Conservation (phyloP, 257 asterid genomes). For the Solanum habrochaites region DNA sequence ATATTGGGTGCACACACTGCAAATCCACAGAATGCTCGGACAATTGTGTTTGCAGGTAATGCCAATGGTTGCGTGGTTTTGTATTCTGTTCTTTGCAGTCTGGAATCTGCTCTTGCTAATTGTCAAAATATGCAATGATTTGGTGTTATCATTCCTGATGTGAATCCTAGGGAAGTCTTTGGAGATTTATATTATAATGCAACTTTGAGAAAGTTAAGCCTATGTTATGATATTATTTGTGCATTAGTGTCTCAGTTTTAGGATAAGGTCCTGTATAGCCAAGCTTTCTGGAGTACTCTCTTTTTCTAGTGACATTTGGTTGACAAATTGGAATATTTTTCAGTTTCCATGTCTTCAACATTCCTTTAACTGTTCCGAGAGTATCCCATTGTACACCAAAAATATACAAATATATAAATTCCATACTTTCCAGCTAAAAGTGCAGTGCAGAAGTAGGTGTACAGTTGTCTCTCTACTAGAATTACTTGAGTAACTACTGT, state of each 20-base stretch:
- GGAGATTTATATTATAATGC: neutral
- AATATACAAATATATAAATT: neutral
- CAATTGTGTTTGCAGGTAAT: constrained; percentile 85
- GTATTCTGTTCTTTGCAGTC: neutral
- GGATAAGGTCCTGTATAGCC: neutral
- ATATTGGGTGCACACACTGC: constrained; percentile 81
- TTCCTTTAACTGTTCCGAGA: neutral
- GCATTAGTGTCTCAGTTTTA: neutral
- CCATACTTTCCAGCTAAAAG: neutral
- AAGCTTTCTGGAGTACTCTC: neutral
- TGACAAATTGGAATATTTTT: neutral
- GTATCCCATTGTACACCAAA: neutral
- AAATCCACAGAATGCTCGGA: constrained; percentile 46
- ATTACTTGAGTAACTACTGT: neutral
- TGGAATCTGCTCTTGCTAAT: neutral
- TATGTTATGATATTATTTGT: neutral
- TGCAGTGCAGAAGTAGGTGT: neutral
- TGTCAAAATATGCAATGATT: neutral
- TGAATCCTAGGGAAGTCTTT: neutral
- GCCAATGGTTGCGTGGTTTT: neutral
- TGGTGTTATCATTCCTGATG: neutral
- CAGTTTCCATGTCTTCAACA: neutral
- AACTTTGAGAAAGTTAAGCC: neutral
- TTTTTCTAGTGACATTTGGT: neutral
- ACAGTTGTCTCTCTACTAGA: neutral